These are phyloP conservation scores for Tephrocybe sp. DNA, from an alignment of 768 basidiomycete genomes.

Conservation along the genomic window DNA sequence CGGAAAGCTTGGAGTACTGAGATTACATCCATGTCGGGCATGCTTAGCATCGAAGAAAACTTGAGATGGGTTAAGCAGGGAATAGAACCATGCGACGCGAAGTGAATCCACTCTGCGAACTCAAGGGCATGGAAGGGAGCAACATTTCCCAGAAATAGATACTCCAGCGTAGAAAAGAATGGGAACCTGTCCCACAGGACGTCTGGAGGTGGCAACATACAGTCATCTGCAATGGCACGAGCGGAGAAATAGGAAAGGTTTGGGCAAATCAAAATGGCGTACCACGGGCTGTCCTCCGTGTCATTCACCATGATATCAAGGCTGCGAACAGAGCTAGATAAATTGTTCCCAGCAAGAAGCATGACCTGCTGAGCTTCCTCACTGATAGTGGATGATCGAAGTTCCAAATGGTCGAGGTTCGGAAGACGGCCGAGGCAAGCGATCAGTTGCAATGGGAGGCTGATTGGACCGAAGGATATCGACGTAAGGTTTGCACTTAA, in stretches of 20 bases:
- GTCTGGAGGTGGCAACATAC: not conserved
- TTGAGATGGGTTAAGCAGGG: not conserved
- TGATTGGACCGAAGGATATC: not conserved
- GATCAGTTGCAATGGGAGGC: not conserved
- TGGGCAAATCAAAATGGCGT: not conserved
- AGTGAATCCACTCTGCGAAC: not conserved
- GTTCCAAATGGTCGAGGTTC: not conserved
- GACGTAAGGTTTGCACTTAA: constrained; percentile 2
- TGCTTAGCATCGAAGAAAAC: not conserved
- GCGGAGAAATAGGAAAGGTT: not conserved
- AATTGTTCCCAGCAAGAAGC: not conserved
- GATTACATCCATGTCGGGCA: not conserved
- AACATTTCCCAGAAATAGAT: not conserved
- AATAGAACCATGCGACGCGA: not conserved
- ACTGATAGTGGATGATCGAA: not conserved
- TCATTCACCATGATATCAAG: not conserved
- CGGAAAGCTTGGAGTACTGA: not conserved
- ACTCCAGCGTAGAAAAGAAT: constrained; percentile 1
- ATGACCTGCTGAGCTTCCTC: not conserved
- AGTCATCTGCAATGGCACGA: not conserved
- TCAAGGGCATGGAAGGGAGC: not conserved
- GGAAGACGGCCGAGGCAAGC: not conserved
- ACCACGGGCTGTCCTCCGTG: not conserved
- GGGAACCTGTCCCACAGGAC: not conserved
- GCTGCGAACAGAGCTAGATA: not conserved